Evolutionary conservation across 306 rosid genomes (phyloP), one percentile per base, ranked within the genome.

Genomic region (Calophaca sinica): DNA sequence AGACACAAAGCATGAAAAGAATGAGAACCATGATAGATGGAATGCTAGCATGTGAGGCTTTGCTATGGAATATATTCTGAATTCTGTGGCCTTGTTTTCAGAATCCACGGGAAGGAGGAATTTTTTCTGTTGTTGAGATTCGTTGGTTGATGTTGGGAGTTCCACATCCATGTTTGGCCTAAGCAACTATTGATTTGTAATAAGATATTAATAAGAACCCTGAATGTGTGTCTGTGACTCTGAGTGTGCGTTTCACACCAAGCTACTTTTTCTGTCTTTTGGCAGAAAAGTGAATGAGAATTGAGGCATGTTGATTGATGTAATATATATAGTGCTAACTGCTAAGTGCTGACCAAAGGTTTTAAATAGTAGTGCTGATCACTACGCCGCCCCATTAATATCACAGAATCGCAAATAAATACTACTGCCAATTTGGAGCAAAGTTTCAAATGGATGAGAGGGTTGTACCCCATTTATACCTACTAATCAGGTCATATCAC

Each of bases 21-120:
- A 94, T 6, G 97, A 89, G 55, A 89, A 6, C 98, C 97, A 94
- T 0, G 98, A 91, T 2, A 88, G 83, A 60, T 94, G 98, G 14
- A 94, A 94, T 2, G 98, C 90, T 2, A 92, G 74, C 98, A 91
- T 94, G 89, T 91, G 98, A 6, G 98, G 97, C 9, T 87, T 82
- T 0, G 93, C 84, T 1, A 76, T 6, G 3, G 98, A 91, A 57
- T 89, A 86, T 9, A 91, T 46, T 35, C 89, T 77, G 82, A 94
- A 89, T 55, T 55, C 85, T 0, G 94, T 91, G 39, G 98, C 81
- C 78, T 91, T 94, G 87, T 94, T 74, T 58, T 94, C 98, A 1
- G 94, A 89, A 62, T 94, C 98, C 66, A 94, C 93, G 0, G 94
- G 89, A 7, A 94, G 73, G 41, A 85, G 39, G 54, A 88, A 93